Evolutionary conservation across 164 flowering plant genomes (phyloP).

Genomic region (Chimonanthus praecox): DNA sequence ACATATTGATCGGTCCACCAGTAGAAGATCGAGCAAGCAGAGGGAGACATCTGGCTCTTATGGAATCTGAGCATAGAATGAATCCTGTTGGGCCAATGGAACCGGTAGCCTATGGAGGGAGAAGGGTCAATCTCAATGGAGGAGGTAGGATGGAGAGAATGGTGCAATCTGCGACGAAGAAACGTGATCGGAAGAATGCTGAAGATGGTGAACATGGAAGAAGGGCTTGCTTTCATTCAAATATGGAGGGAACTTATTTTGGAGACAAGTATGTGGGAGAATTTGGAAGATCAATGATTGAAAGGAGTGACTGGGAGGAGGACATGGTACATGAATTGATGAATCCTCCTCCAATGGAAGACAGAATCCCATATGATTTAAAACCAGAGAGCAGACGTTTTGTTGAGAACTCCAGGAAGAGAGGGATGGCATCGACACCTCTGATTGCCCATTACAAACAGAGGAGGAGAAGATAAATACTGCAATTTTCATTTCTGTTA

Average conservation of each 20-base stretch:
- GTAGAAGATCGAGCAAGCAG: background rate
- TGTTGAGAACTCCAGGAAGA: slow-evolving; percentile 13
- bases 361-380: background rate
- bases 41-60: background rate
- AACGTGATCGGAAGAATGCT: background rate
- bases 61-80: no score
- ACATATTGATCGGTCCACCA: background rate
- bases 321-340: background rate
- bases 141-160: background rate
- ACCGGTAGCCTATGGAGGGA: background rate
- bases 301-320: background rate
- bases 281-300: background rate
- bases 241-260: background rate
- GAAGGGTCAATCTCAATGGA: background rate
- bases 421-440: slow-evolving; percentile 7
- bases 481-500: no score
- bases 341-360: background rate
- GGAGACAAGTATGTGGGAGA: background rate
- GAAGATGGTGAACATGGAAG: slow-evolving; percentile 4
- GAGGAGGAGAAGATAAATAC: slow-evolving; percentile 5
- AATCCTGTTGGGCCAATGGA: no score
- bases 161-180: background rate
- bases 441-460: slow-evolving; percentile 6
- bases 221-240: background rate
- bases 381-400: background rate